A percentile compares a stretch with the other conserved stretches of the same genome.
Conservation (phyloP, 768 basidiomycete species). For the Rhizopogon vesiculosus region DNA sequence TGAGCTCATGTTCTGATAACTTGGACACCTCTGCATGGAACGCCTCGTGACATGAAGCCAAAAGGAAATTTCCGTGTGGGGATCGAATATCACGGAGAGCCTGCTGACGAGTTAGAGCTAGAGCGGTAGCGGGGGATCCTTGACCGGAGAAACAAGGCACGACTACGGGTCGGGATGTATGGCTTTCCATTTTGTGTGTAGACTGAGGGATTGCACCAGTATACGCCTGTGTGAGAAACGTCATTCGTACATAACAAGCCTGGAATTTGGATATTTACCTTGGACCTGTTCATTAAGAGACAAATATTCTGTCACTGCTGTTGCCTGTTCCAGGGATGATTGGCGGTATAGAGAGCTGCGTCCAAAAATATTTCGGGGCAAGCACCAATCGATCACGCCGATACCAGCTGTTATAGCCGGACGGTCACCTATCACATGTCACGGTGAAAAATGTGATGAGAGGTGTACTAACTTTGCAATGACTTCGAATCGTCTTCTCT, state of each 20-base stretch:
- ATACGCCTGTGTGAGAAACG: background rate
- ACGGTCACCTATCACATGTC: background rate
- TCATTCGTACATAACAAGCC: background rate
- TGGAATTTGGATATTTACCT: background rate
- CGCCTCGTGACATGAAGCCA: constrained; percentile 46
- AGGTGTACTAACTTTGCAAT: background rate
- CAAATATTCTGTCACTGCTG: no score
- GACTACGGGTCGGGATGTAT: constrained; percentile 1
- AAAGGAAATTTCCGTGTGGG: constrained; percentile 37
- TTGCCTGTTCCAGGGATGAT: no score
- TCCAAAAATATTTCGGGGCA: background rate
- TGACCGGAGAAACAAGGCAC: constrained; percentile 58
- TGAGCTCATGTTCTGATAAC: constrained; percentile 33
- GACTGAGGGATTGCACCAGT: background rate
- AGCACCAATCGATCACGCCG: background rate
- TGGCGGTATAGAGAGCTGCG: background rate
- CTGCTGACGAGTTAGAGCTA: constrained; percentile 29
- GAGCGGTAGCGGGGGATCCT: constrained; percentile 34
- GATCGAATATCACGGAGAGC: constrained; percentile 39
- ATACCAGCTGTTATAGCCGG: background rate
- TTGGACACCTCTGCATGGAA: constrained; percentile 46
- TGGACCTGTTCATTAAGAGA: background rate
- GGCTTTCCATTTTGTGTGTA: background rate
- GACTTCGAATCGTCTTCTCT: background rate
- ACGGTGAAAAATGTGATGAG: background rate